Base-by-base conservation (phyloP, 768 basidiomycete genomes). In the Suillus paluster region DNA sequence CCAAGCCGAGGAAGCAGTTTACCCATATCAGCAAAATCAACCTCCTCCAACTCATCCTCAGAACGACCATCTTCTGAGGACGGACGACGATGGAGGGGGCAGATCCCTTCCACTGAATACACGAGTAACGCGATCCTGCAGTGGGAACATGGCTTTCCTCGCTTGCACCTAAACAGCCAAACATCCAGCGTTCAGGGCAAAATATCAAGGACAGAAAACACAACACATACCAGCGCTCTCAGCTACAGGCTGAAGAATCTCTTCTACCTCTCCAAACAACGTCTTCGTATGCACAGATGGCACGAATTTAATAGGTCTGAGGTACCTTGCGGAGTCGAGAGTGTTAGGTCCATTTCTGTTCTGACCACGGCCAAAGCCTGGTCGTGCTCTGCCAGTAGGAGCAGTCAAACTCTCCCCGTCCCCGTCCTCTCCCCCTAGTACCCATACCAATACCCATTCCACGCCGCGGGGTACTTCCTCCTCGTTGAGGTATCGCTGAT, bases 281-380 rank as follows among this genome's bases (percentile, higher is more conserved):
- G 82, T 72, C 58, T 83, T 76, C 2, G 83, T 84, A 46, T 81
- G 57, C 12, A 80, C 77, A 0, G 89, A 85, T 19, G 79, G 85
- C 14, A 94, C 90, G 65, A 94, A 94, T 14, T 75, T 75, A 65
- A 94, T 77, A 0, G 91, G 92, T n/a, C 79, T 78, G 19, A 93
- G 77, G 0, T 86, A 76, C 2, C n/a, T n/a, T n/a, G n/a, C n/a
- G n/a, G n/a, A n/a, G n/a, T 80, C 1, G 89, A 89, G 19, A 89
- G 75, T 81, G 50, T 81, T 78, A 39, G 72, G 73, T 15, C 69
- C 71, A 11, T 74, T 70, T 25, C 46, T 39, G 12, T 74, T 72
- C 19, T 23, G 58, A 58, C 19, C 17, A 10, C 8, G 64, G 36
- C 3, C 70, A 65, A 33, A 63, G 42, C 19, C 66, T 63, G 44